Evolutionary conservation across 2,329 filamentous ascomycete species (phyloP).

Genomic region (Colletotrichum scovillei): DNA sequence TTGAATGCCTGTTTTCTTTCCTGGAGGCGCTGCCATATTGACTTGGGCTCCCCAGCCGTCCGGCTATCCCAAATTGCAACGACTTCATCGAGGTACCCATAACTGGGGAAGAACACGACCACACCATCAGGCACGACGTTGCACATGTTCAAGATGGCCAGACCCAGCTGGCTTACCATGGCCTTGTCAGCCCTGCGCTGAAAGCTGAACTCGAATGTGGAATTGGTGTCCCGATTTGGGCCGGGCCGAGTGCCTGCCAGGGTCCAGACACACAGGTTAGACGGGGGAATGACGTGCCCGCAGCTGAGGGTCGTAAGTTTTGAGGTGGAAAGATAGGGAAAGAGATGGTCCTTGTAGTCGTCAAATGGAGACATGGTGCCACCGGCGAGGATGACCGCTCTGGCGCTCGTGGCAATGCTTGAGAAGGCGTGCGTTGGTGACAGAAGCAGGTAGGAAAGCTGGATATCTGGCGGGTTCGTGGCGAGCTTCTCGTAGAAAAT

Average conservation of each 20-base stretch:
- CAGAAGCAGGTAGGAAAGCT: constrained; percentile 86
- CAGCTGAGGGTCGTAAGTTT: constrained; percentile 87
- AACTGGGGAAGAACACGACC: constrained; percentile 96
- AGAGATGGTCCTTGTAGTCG: constrained; percentile 88
- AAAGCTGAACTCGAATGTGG: constrained; percentile 87
- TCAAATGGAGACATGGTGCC: constrained; percentile 98
- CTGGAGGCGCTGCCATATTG: constrained; percentile 69
- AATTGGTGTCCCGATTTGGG: constrained; percentile 44
- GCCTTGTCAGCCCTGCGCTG: constrained; percentile 75
- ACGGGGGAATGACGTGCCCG: constrained; percentile 89
- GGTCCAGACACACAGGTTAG: constrained; percentile 83
- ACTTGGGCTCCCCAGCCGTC: constrained; percentile 43
- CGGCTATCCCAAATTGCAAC: constrained; percentile 68
- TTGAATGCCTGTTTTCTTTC: constrained; percentile 72
- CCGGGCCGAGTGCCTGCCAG: constrained; percentile 61
- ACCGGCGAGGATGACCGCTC: constrained; percentile 90
- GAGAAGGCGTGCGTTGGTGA: constrained; percentile 93
- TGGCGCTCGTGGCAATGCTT: constrained; percentile 84
- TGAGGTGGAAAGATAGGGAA: constrained; percentile 74
- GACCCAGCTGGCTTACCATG: constrained; percentile 81
- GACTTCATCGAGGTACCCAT: constrained; percentile 86
- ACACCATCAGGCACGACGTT: constrained; percentile 85
- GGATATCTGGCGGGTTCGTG: constrained; percentile 56
- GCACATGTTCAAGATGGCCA: constrained; percentile 78
- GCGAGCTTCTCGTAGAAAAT: constrained; percentile 70